Percentiles rank a stretch among this genome's conserved stretches.
Evolutionary conservation across 108 stramenopile genomes (phyloP).

Genomic region (Chaetoceros tenuissimus): DNA sequence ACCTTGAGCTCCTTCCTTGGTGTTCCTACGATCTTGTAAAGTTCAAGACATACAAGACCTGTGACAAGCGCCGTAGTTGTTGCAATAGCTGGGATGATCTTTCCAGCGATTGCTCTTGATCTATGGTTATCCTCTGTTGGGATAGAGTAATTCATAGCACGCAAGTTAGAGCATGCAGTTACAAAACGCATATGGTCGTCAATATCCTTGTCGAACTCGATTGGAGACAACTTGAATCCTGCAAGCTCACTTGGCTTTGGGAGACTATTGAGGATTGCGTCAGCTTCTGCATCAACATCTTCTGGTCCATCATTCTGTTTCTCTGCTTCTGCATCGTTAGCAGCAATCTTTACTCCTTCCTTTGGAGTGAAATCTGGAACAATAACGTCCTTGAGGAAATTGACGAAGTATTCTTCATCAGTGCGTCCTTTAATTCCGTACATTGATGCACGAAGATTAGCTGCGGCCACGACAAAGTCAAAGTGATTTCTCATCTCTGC

Average conservation of each 20-base stretch:
- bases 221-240: constrained; percentile 79
- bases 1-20: constrained; percentile 80
- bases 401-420: constrained; percentile 69
- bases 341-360: constrained; percentile 96
- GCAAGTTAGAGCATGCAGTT: constrained; percentile 91
- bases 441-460: constrained; percentile 91
- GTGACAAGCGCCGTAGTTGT: constrained; percentile 98
- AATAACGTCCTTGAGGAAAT: constrained; percentile 73
- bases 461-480: constrained; percentile 88
- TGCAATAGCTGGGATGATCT: constrained; percentile 98
- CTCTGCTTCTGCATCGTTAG: constrained; percentile 88
- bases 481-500: constrained; percentile 89
- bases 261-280: constrained; percentile 52
- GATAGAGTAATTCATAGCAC: constrained; percentile 94
- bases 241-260: constrained; percentile 78
- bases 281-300: constrained; percentile 47
- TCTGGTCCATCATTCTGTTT: constrained; percentile 22
- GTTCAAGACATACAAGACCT: constrained; percentile 92
- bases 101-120: constrained; percentile 95
- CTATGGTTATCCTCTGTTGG: constrained; percentile 96
- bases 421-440: constrained; percentile 83
- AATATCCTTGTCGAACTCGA: constrained; percentile 98
- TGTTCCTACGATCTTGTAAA: constrained; percentile 92
- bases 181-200: constrained; percentile 98
- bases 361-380: constrained; percentile 90